Base-by-base conservation (phyloP, 768 basidiomycete genomes). In the Boletus pseudo-olivaceus region DNA sequence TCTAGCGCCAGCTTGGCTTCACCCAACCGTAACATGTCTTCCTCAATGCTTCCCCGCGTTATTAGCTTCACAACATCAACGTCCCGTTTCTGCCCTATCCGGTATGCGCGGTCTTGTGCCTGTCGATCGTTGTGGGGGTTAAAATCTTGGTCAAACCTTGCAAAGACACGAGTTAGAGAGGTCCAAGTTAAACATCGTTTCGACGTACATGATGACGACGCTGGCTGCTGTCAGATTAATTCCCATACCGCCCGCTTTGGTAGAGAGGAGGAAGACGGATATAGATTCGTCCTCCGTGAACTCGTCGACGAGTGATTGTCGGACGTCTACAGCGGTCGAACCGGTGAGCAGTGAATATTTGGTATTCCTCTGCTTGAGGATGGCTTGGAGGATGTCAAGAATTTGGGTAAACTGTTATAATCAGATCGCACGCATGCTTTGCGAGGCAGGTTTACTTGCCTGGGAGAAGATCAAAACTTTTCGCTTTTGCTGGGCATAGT, bases 71-170 rank as follows among this genome's bases (percentile, higher is more conserved):
- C 83, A 7, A 98, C 93, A 32, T 96, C 93, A 10, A 98, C 96
- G 59, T 96, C 87, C 47, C 87, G 84, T 67, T 90, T 93, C 71
- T 97, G 94, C 23, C 93, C 96, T 59, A 99, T 97, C 27, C 97
- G 88, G 71, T 98, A 98, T 26, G 94, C 94, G 33, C 97, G 85
- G 71, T 99, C 97, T 55, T 96, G 93, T 1, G 97, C 97, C 73
- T 99, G 97, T 56, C 89, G 84, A 72, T 98, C 97, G 68, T 99
- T 99, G 73, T 93, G 91, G 4, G 91, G 91, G 68, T 98, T 98
- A 73, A 98, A 99, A 69, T 98, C 96, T 67, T 96, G 94, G 67
- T 99, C 96, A 67, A 94, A 97, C 83, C 88, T 90, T 54, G 29
- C 40, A 54, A 69, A 48, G 43, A n/a, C 60, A 40, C 26, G 2